Base-by-base conservation (phyloP, 2,329 filamentous ascomycete genomes). In the Claviceps pazoutovae region DNA sequence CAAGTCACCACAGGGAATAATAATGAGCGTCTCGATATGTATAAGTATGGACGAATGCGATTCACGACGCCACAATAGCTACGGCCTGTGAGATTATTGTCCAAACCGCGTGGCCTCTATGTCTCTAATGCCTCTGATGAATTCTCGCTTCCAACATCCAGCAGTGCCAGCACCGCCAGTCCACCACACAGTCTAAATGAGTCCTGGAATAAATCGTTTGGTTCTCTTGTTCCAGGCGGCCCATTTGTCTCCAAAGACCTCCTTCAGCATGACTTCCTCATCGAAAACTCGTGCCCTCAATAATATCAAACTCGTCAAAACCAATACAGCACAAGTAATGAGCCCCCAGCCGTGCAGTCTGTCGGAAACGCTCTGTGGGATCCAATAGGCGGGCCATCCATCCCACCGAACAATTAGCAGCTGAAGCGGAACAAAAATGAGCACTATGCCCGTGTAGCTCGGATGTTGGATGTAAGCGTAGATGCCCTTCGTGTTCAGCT, bases 381-480 rank as follows among this genome's bases (percentile, higher is more conserved):
- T 48, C 64, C 66, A 71, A 52, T 72, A 75, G 13, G 63, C 64
- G 0, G 65, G 39, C 2, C 63, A 59, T 0, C 67, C 72, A 53
- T 74, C 71, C 26, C 62, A 53, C 0, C 71, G 58, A 14, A 60
- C 51, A 6, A 73, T 58, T 4, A 76, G 52, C 1, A 59, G 51
- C 1, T 59, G 38, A 49, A 66, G 64, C 43, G 54, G 59, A 1
- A 64, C 14, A 1, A 67, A 49, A 0, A 77, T 55, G 3, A 71
- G 34, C 0, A 66, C 9, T 2, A 71, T 45, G 0, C 71, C 75
- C 0, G 70, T 70, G 53, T 79, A 79, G 51, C 74, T 74, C 2
- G 75, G 74, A 56, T 79, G 74, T 57, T 77, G 74, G 2, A 77
- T 60, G 54, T 71, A 73, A 17, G 56, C 54, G 54, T 78, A 78